Evolutionary conservation across 2,329 filamentous ascomycete species (phyloP).

Genomic region (Allantophomopsis lycopodina): DNA sequence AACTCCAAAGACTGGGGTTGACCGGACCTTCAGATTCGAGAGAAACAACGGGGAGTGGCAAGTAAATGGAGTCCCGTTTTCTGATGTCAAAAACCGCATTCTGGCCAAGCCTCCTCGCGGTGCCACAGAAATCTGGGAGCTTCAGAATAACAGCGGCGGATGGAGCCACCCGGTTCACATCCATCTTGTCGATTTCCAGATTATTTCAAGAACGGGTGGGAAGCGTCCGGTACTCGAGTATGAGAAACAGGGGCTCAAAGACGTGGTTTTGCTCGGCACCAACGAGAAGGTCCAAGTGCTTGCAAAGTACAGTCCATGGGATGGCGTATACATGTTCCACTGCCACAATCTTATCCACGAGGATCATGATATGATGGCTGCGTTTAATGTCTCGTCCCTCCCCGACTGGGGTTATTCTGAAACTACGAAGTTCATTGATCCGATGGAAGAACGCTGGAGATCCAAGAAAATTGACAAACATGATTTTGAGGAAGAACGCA

Average conservation of each 20-base stretch:
- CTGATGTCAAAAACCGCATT: constrained; percentile 30
- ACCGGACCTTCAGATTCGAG: constrained; percentile 1
- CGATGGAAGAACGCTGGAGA: not conserved
- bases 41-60: constrained; percentile 24
- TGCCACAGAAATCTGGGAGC: constrained; percentile 31
- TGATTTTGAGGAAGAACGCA: not conserved
- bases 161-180: constrained; percentile 20
- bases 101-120: constrained; percentile 30
- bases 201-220: constrained; percentile 30
- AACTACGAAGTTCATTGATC: not conserved
- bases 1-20: not conserved
- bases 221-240: constrained; percentile 30
- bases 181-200: constrained; percentile 40
- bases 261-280: constrained; percentile 36
- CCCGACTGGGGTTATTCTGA: constrained; percentile 21
- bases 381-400: constrained; percentile 27
- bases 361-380: constrained; percentile 31
- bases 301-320: constrained; percentile 34
- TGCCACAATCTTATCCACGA: constrained; percentile 32
- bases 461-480: not conserved
- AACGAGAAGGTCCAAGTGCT: constrained; percentile 27
- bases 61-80: constrained; percentile 32
- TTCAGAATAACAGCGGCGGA: constrained; percentile 32
- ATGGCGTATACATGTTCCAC: constrained; percentile 36
- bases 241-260: constrained; percentile 37